A percentile compares a stretch with the other conserved stretches of the same genome.
These are phyloP conservation scores for Botryotinia narcissicola DNA, from an alignment of 2,329 filamentous ascomycete species.

Conservation along the genomic window DNA sequence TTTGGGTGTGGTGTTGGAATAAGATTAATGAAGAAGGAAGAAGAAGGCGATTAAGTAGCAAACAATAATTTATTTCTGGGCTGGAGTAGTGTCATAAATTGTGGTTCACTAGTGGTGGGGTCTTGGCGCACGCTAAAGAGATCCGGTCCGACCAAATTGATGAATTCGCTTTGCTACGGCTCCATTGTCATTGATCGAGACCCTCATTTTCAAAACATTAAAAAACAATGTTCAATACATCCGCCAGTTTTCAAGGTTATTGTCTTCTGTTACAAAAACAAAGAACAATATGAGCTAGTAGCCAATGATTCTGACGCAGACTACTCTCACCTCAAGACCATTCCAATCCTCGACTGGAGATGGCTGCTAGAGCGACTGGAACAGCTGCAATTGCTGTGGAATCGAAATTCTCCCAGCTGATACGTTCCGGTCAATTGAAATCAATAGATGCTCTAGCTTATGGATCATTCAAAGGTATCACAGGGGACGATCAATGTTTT, in stretches of 20 bases:
- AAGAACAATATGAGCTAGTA: not conserved
- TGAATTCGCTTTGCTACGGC: not conserved
- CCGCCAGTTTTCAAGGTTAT: not conserved
- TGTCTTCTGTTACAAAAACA: not conserved
- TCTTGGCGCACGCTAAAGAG: not conserved
- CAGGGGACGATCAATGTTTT: conserved; percentile 3
- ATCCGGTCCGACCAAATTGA: not conserved
- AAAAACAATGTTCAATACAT: not conserved
- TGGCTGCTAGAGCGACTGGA: conserved; percentile 7
- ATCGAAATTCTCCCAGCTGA: conserved; percentile 1
- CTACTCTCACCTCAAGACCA: not conserved
- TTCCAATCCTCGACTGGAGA: not conserved
- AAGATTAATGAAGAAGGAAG: not conserved
- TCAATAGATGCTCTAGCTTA: not conserved
- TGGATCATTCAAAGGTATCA: conserved; percentile 1
- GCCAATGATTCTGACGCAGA: not conserved
- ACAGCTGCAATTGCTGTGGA: not conserved
- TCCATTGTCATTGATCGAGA: not conserved
- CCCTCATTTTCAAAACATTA: not conserved
- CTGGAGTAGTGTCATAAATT: conserved; percentile 6
- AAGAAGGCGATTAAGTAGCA: not conserved
- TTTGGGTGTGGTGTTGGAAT: not conserved
- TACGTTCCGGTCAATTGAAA: not conserved
- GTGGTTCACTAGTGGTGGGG: conserved; percentile 1
- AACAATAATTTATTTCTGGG: conserved; percentile 4